Evolutionary conservation across 306 rosid genomes (phyloP).

Genomic region (Lathyrus aphaca): DNA sequence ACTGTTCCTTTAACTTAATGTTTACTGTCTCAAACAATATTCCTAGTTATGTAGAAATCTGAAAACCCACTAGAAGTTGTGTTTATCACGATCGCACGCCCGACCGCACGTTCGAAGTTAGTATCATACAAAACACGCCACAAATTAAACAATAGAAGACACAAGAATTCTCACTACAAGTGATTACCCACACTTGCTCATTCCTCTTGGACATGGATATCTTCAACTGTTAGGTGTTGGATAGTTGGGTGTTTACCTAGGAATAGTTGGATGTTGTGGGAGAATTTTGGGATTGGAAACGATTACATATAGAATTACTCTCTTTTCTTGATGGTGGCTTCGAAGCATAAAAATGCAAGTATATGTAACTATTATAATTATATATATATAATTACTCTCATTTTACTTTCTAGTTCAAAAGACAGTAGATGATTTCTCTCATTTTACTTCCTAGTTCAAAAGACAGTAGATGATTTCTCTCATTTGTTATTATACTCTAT

Average conservation of each 20-base stretch:
- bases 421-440: conserved; percentile 12
- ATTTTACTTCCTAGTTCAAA: conserved; percentile 4
- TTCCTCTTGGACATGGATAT: not conserved
- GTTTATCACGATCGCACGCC: no score
- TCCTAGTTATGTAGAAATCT: not conserved
- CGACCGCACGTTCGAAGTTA: not conserved
- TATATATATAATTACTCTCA: no score
- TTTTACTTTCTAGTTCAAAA: not conserved
- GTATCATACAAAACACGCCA: not conserved
- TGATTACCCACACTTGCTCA: not conserved
- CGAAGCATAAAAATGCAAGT: no score
- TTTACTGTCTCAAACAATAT: not conserved
- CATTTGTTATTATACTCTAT: no score
- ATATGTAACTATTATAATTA: no score
- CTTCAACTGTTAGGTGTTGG: no score
- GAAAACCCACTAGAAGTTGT: not conserved
- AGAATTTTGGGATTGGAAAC: no score
- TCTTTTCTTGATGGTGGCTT: no score
- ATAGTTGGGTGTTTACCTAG: no score
- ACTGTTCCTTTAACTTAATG: no score
- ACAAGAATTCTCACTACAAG: not conserved
- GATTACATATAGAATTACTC: no score
- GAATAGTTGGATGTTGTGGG: no score
- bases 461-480: conserved; percentile 22
- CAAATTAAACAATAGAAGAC: not conserved